Evolutionary conservation across 306 rosid genomes (phyloP), one percentile per base, ranked within the genome.

Genomic region (Fragaria iinumae): DNA sequence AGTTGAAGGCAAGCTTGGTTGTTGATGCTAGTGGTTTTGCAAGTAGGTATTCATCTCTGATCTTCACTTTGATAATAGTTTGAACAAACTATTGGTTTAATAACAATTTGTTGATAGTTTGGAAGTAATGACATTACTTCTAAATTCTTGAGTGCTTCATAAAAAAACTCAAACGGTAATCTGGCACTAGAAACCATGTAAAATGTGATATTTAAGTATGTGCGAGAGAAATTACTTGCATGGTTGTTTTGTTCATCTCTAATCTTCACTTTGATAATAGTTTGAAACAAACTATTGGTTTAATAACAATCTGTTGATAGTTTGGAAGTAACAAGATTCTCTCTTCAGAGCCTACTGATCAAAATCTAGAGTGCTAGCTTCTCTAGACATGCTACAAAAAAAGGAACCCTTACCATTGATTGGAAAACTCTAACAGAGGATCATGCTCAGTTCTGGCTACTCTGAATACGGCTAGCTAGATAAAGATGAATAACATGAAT

Each of bases 1-100:
- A 78, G 52, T n/a, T 91, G 36, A 87, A 79, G 80, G 90, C 91
- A 23, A 90, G 89, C 77, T 87, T 91, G 8, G 67, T 89, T 69
- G 88, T 93, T 68, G 98, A 93, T 83, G 97, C 98, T 0, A 90
- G 94, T 83, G 96, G 98, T 20, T 91, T 90, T 79, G 82, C 77
- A 8, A 86, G 89, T 63, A 63, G 7, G 90, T 43, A 12, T 73
- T 83, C 94, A 93, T 32, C 34, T 2, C 34, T 32, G 34, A 32
- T 32, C 34, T 32, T 32, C 4, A 32, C 34, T 32, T 32, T 2
- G 34, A 32, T 32, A 32, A 32, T 2, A 32, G 34, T 32, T 32
- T 32, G 34, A 32, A 32, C 34, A 32, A 32, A 32, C 34, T 32
- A 32, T 32, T 32, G 3, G 34, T 32, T 32, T 32, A 32, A 32